Conservation (phyloP, 2,329 filamentous ascomycete species). For the Cadophora malorum region DNA sequence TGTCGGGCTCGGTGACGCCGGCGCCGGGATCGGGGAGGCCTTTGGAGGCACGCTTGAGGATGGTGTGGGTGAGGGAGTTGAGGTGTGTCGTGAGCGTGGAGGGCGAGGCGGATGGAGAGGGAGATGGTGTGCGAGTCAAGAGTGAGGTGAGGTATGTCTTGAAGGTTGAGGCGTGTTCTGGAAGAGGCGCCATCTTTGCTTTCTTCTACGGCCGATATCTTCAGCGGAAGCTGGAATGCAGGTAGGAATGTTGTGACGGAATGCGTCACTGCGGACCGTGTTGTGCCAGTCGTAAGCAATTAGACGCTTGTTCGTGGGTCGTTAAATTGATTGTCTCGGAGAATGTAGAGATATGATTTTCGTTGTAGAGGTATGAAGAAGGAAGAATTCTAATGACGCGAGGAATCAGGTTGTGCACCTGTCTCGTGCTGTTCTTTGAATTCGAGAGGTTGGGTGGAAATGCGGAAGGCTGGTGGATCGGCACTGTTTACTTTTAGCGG, state of each 20-base stretch:
- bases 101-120: slow-evolving; percentile 23
- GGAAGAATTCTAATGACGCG: slow-evolving; percentile 12
- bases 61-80: slow-evolving; percentile 20
- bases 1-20: slow-evolving; percentile 59
- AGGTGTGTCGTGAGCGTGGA: slow-evolving; percentile 18
- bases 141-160: slow-evolving; percentile 35
- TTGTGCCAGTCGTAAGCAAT: slow-evolving; percentile 13
- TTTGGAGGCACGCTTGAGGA: slow-evolving; percentile 24
- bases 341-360: not conserved
- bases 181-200: slow-evolving; percentile 41
- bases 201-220: not conserved
- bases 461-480: slow-evolving; percentile 22
- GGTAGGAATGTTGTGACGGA: slow-evolving; percentile 12
- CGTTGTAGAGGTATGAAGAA: not conserved
- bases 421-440: slow-evolving; percentile 20
- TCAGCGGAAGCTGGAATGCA: not conserved
- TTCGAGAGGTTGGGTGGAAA: slow-evolving; percentile 29
- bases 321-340: not conserved
- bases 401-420: slow-evolving; percentile 18
- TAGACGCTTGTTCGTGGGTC: not conserved
- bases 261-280: slow-evolving; percentile 19
- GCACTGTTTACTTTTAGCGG: slow-evolving; percentile 21
- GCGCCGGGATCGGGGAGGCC: slow-evolving; percentile 48
- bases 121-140: slow-evolving; percentile 34
- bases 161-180: slow-evolving; percentile 26